Evolutionary conservation across 139 green algal species (phyloP), one percentile per base, ranked within the genome.

Genomic region (Haematococcus sp.): DNA sequence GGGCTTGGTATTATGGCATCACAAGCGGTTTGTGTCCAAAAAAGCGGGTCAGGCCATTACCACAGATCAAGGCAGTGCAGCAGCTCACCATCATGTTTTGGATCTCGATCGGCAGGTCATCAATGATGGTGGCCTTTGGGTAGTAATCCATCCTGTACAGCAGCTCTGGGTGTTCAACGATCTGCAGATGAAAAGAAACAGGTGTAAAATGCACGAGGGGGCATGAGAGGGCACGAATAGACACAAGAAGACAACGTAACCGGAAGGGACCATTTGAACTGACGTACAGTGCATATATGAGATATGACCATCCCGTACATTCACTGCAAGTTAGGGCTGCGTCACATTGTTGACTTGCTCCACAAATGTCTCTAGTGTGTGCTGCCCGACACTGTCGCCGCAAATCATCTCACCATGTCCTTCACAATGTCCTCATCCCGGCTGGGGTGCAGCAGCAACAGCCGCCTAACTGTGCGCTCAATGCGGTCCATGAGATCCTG

Each of bases 61-160:
- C n/a, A n/a, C n/a, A n/a, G n/a, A n/a, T n/a, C n/a, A n/a, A n/a
- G n/a, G n/a, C n/a, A n/a, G n/a, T n/a, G n/a, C n/a, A 61, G 54
- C 22, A 49, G 40, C 40, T 49, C 30, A 68, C 31, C 70, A 75
- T 82, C 63, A 77, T 77, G 64, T 78, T 78, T 30, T 78, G 81
- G 25, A 86, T 79, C 73, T 86, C 81, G 16, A 86, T 81, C 2
- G 81, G 81, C 33, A 86, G 81, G 40, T 86, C 73, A 55, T 83
- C 81, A 11, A 86, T 71, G 28, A 83, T 65, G 58, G 58, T 65
- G 25, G 58, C 60, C 28, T 65, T 23, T 5, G 51, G 32, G 72
- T 86, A 86, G 63, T 86, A 86, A 46, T 82, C 76, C 81, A 86
- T 81, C 16, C 81, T 55, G 34, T 56, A 81, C 7, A 86, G n/a